Evolutionary conservation across 78 protist species (phyloP).

Genomic region (Protostelium mycophagum): DNA sequence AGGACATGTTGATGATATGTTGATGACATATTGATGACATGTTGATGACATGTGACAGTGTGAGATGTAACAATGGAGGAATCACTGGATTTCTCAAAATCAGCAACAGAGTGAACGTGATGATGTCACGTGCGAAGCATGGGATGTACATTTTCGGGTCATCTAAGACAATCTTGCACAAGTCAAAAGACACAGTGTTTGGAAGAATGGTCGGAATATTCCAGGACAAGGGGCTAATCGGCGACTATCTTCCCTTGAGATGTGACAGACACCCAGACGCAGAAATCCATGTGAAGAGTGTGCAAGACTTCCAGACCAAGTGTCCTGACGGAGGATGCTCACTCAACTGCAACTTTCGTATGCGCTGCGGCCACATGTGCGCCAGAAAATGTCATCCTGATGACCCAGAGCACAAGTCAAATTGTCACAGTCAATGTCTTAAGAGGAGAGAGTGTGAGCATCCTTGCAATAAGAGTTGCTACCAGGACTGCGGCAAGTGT

Average conservation of each 20-base stretch:
- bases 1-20: neutral
- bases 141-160: constrained; percentile 70
- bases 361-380: constrained; percentile 67
- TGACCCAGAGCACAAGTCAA: constrained; percentile 17
- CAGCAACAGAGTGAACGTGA: constrained; percentile 65
- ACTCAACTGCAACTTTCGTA: constrained; percentile 8
- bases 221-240: constrained; percentile 4
- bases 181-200: neutral
- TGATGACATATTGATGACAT: neutral
- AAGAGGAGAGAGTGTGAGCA: constrained; percentile 17
- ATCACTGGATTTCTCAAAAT: constrained; percentile 68
- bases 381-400: constrained; percentile 38
- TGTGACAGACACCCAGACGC: constrained; percentile 26
- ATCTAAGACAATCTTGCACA: neutral
- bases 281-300: neutral
- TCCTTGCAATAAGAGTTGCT: constrained; percentile 5
- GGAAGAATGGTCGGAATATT: constrained; percentile 10
- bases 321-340: constrained; percentile 71
- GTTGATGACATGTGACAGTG: constrained; percentile 4
- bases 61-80: constrained; percentile 57
- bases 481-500: constrained; percentile 46
- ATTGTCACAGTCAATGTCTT: constrained; percentile 2
- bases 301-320: constrained; percentile 10
- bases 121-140: constrained; percentile 71
- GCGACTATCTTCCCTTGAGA: neutral